Percentiles rank a stretch among this genome's conserved stretches.
These are phyloP conservation scores for Cercospora berteroae DNA, from an alignment of 2,329 filamentous ascomycete species.

Conservation along the genomic window DNA sequence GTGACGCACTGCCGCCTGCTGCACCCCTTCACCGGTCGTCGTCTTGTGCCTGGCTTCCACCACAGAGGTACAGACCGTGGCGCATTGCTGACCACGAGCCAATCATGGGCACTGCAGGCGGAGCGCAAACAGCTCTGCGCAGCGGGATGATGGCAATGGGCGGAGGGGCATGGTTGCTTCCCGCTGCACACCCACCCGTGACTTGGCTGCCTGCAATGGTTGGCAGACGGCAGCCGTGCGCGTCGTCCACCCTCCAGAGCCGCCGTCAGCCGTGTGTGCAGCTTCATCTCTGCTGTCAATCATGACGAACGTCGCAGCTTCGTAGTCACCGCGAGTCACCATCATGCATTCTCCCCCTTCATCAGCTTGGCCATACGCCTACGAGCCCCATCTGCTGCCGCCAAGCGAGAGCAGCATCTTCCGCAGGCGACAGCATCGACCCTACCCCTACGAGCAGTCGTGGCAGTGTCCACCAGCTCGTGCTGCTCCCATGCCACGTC, in stretches of 20 bases:
- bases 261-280: not conserved
- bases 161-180: constrained; percentile 3
- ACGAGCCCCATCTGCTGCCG: not conserved
- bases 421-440: not conserved
- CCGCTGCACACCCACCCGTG: not conserved
- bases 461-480: not conserved
- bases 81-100: constrained; percentile 12
- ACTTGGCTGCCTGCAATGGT: constrained; percentile 16
- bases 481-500: not conserved
- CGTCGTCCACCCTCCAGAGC: not conserved
- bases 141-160: not conserved
- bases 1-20: not conserved
- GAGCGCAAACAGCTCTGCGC: constrained; percentile 7
- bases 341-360: not conserved
- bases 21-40: constrained; percentile 11
- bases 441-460: not conserved
- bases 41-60: not conserved
- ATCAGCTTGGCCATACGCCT: not conserved
- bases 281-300: not conserved
- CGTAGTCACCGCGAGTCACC: not conserved
- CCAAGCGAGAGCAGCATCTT: not conserved
- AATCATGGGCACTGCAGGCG: constrained; percentile 13
- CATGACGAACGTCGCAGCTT: not conserved
- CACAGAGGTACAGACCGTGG: constrained; percentile 12
- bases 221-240: not conserved